Conservation (phyloP, 75 land plant genomes). For the Pinus albicaulis region DNA sequence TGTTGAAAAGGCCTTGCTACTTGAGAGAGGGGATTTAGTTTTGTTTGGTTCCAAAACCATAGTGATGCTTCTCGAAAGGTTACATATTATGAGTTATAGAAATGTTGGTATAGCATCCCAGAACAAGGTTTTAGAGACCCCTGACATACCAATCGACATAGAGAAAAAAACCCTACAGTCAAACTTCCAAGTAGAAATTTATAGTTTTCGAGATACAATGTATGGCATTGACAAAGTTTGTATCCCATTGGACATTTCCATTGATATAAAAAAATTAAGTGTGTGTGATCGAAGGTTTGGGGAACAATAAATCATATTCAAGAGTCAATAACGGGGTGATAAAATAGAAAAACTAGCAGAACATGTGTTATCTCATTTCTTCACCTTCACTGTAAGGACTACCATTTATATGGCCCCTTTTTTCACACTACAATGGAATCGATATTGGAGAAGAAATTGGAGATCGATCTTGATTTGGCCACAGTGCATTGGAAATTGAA, state of each 20-base stretch:
- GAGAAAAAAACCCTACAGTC: neutral
- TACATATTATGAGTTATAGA: neutral
- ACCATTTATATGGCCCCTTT: too few relatives aligned
- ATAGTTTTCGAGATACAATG: neutral
- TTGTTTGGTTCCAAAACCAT: neutral
- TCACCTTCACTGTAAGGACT: too few relatives aligned
- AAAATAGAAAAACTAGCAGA: too few relatives aligned
- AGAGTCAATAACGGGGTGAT: too few relatives aligned
- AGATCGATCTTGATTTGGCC: too few relatives aligned
- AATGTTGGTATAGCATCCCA: neutral
- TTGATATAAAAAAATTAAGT: neutral
- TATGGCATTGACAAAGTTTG: neutral
- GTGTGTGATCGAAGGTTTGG: too few relatives aligned
- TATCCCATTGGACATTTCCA: neutral
- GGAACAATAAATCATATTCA: too few relatives aligned
- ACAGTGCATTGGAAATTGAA: too few relatives aligned
- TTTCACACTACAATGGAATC: too few relatives aligned
- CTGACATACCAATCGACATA: neutral
- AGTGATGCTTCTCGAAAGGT: neutral
- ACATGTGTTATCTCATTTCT: too few relatives aligned
- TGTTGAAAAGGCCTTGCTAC: neutral
- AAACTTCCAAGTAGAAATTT: constrained; percentile 2
- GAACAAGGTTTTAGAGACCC: neutral
- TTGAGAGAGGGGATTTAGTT: neutral
- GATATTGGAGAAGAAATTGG: too few relatives aligned